Evolutionary conservation across 2,329 filamentous ascomycete species (phyloP).

Genomic region (Pseudogymnoascus sp.): DNA sequence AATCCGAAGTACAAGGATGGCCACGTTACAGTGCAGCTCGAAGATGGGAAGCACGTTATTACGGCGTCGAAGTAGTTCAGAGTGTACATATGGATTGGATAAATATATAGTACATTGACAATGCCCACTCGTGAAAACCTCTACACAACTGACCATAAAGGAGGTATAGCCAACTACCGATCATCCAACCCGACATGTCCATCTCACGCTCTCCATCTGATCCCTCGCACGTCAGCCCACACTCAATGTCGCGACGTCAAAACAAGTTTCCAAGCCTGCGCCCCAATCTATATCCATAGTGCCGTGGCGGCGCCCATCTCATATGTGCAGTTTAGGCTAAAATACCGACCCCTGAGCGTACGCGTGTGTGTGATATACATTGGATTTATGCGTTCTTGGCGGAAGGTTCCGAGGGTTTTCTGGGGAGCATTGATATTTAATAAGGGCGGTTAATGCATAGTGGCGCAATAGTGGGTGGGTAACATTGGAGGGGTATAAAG

Average conservation of each 20-base stretch:
- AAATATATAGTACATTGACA: neutral
- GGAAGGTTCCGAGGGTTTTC: neutral
- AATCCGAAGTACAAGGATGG: slow-evolving; percentile 12
- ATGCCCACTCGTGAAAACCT: neutral
- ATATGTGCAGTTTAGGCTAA: neutral
- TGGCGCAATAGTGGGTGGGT: neutral
- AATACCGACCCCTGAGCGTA: neutral
- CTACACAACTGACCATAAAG: neutral
- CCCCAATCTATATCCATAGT: neutral
- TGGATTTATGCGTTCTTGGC: neutral
- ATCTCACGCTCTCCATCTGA: neutral
- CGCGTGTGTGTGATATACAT: neutral
- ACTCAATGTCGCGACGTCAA: neutral
- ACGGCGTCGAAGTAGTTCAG: neutral
- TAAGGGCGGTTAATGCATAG: neutral
- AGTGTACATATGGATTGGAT: neutral
- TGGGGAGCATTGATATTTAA: neutral
- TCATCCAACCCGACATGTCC: neutral
- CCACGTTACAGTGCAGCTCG: slow-evolving; percentile 15
- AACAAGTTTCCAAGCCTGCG: neutral
- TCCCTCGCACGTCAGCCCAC: neutral
- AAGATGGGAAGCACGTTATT: neutral
- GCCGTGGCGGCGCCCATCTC: neutral
- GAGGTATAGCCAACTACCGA: neutral
- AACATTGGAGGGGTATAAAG: neutral